Conservation (phyloP, 176 grass and related monocot genomes). For the Canna indica region DNA sequence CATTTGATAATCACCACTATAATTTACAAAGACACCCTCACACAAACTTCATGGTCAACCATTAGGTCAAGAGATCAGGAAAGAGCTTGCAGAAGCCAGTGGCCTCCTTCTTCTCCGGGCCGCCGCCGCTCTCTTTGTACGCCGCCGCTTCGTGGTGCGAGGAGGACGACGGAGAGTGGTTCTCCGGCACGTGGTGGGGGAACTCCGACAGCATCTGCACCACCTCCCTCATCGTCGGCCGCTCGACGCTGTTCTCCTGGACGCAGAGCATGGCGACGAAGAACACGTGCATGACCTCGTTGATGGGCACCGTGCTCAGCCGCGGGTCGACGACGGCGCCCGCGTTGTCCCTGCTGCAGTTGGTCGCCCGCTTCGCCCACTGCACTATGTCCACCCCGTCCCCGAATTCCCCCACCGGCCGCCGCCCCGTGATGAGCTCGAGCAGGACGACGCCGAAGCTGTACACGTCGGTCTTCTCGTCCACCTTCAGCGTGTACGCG, state of each 20-base stretch:
- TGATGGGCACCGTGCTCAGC: constrained; percentile 30
- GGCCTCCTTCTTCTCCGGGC: constrained; percentile 21
- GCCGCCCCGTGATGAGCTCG: constrained; percentile 61
- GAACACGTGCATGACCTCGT: constrained; percentile 80
- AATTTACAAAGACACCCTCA: neutral
- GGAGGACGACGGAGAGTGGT: constrained; percentile 29
- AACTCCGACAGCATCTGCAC: constrained; percentile 86
- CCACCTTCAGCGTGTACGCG: constrained; percentile 70
- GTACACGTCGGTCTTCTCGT: constrained; percentile 94
- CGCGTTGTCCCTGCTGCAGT: constrained; percentile 40
- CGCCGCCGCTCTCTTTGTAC: constrained; percentile 20
- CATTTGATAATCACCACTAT: constrained; percentile 19
- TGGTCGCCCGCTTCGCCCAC: constrained; percentile 56
- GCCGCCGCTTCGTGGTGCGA: neutral
- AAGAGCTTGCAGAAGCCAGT: constrained; percentile 69
- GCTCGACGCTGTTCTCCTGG: constrained; percentile 81
- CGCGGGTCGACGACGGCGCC: constrained; percentile 36
- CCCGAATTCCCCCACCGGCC: constrained; percentile 67
- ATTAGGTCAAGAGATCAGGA: constrained; percentile 64
- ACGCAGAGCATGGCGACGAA: constrained; percentile 84
- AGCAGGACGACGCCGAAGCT: constrained; percentile 83
- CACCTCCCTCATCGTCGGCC: constrained; percentile 89
- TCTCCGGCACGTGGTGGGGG: constrained; percentile 23
- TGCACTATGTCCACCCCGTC: constrained; percentile 97
- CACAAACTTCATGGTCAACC: neutral